Evolutionary conservation across 2,329 filamentous ascomycete genomes (phyloP).

Genomic region (Cladosporium austrohemisphaericum): DNA sequence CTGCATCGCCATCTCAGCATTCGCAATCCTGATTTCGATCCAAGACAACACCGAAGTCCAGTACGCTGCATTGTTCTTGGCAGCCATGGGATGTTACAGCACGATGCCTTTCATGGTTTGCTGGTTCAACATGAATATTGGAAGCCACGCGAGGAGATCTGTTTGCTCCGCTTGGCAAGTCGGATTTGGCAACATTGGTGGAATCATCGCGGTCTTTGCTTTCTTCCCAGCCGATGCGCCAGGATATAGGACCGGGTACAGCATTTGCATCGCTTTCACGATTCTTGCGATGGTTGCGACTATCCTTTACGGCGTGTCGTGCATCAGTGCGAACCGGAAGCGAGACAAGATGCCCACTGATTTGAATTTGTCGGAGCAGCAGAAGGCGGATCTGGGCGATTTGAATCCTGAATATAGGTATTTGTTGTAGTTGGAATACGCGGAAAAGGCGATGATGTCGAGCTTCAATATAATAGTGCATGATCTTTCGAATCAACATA

Average conservation of each 20-base stretch:
- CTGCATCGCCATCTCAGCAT: constrained; percentile 66
- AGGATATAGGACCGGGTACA: constrained; percentile 67
- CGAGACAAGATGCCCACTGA: constrained; percentile 49
- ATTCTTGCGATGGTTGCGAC: constrained; percentile 63
- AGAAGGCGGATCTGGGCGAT: constrained; percentile 60
- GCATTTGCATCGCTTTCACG: constrained; percentile 71
- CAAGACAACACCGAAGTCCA: constrained; percentile 64
- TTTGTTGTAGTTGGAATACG: constrained; percentile 44
- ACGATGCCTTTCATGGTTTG: constrained; percentile 74
- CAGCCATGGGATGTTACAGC: constrained; percentile 66
- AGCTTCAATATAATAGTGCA: too few relatives aligned
- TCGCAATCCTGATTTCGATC: constrained; percentile 68
- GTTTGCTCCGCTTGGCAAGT: constrained; percentile 49
- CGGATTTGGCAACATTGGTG: constrained; percentile 46
- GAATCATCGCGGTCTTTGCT: constrained; percentile 51
- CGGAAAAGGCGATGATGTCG: too few relatives aligned
- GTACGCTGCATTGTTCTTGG: constrained; percentile 78
- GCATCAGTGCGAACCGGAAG: constrained; percentile 58
- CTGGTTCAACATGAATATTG: constrained; percentile 55
- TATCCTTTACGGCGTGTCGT: constrained; percentile 56
- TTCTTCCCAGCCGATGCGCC: constrained; percentile 61
- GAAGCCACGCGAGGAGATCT: constrained; percentile 48
- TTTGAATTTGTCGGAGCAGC: constrained; percentile 55
- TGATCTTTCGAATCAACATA: too few relatives aligned
- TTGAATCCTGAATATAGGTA: constrained; percentile 59